Evolutionary conservation across 1,284 basidiomycete genomes (phyloP).

Genomic region (Cutaneotrichosporon daszewskae): DNA sequence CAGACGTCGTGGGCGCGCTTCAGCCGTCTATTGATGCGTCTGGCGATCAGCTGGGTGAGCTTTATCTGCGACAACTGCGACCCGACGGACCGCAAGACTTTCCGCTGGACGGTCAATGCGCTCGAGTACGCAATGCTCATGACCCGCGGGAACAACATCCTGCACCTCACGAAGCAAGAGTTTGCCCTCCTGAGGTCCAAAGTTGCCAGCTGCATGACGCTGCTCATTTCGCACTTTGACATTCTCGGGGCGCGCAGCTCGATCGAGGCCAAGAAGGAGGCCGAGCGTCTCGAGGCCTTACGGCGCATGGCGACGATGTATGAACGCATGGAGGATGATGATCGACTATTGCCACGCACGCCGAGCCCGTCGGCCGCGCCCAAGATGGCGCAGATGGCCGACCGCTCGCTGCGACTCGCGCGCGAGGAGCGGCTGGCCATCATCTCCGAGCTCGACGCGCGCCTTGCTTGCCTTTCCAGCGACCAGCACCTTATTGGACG

Average conservation of each 20-base stretch:
- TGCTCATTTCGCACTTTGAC: slow-evolving; percentile 95
- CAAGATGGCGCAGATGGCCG: slow-evolving; percentile 34
- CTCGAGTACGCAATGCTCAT: slow-evolving; percentile 89
- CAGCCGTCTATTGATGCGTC: slow-evolving; percentile 72
- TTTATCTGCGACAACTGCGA: slow-evolving; percentile 99
- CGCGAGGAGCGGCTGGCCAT: slow-evolving; percentile 64
- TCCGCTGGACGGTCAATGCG: slow-evolving; percentile 96
- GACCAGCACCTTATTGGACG: slow-evolving; percentile 75
- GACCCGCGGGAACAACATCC: slow-evolving; percentile 83
- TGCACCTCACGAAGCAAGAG: slow-evolving; percentile 79
- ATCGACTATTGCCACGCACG: slow-evolving; percentile 36
- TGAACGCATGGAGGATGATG: slow-evolving; percentile 51
- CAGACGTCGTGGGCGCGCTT: slow-evolving; percentile 64
- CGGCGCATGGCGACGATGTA: slow-evolving; percentile 59
- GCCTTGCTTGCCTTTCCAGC: slow-evolving; percentile 57
- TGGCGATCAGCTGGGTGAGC: slow-evolving; percentile 93
- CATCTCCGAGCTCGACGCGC: slow-evolving; percentile 59
- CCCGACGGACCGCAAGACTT: slow-evolving; percentile 90
- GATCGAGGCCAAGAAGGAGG: slow-evolving; percentile 79
- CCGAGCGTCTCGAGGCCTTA: slow-evolving; percentile 71
- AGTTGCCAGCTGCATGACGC: slow-evolving; percentile 92
- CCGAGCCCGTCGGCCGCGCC: slow-evolving; percentile 28
- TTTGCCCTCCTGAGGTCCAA: slow-evolving; percentile 84
- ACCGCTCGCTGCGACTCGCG: slow-evolving; percentile 62
- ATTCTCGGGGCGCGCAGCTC: slow-evolving; percentile 88